phyloP scores from a whole-genome alignment of 139 green algal genomes.

The Chlorella sp. region DNA sequence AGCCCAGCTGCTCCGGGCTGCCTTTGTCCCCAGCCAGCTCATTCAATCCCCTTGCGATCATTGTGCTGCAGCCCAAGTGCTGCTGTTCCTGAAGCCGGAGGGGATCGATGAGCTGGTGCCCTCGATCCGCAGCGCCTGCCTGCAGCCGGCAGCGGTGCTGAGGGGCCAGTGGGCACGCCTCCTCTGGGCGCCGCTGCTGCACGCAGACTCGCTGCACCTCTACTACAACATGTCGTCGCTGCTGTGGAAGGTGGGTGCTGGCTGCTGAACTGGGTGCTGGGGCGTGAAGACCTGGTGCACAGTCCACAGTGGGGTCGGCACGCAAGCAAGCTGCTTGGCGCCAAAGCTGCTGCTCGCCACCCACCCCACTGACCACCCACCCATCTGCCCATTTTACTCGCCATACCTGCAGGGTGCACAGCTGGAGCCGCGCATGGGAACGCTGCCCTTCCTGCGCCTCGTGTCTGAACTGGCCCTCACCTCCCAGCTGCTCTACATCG shows the following conservation, averaged over 20 bases:
- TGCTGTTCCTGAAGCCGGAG: slow-evolving; percentile 35
- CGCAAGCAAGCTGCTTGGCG: no score
- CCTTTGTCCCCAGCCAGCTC: no score
- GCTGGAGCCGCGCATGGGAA: slow-evolving; percentile 73
- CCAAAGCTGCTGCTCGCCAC: no score
- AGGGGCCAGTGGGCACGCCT: slow-evolving; percentile 62
- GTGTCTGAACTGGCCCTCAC: slow-evolving; percentile 69
- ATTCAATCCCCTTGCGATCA: no score
- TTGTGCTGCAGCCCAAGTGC: slow-evolving; percentile 49
- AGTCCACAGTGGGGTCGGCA: no score
- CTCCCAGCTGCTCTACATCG: slow-evolving; percentile 56
- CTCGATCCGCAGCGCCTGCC: slow-evolving; percentile 1
- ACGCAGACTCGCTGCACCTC: slow-evolving; percentile 75
- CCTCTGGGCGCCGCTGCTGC: slow-evolving; percentile 71
- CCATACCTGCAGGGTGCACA: slow-evolving; percentile 60
- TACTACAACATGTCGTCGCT: slow-evolving; percentile 85
- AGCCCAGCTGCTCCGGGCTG: no score
- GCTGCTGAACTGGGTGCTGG: no score
- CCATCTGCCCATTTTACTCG: no score
- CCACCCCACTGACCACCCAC: neutral
- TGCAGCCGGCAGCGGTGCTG: slow-evolving; percentile 37
- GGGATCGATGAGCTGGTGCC: slow-evolving; percentile 43
- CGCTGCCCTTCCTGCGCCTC: slow-evolving; percentile 57
- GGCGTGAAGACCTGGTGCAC: no score
- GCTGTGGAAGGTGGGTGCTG: slow-evolving; percentile 75